Base-by-base conservation (phyloP, 306 rosid species). In the Ochetophila trinervis region DNA sequence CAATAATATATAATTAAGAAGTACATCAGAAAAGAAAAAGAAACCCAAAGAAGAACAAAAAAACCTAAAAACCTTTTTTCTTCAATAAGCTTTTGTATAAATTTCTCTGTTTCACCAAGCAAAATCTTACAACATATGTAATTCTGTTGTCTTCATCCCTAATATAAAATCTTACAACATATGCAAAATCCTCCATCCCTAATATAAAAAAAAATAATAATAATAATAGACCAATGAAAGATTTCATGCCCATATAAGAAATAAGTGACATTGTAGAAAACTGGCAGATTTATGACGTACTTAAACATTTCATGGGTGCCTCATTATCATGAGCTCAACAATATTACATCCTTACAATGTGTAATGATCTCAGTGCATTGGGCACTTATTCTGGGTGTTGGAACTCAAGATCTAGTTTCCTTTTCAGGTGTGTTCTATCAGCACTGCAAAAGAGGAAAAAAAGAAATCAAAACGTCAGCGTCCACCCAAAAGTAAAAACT, bases 391-490 rank as follows among this genome's bases (percentile, higher is more conserved):
- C 85, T 7, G 86, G 88, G 23, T 68, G 85, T 77, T 86, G 86
- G 82, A 93, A 93, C 70, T 93, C 99, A 44, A 93, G 87, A 79
- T 93, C 99, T 82, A 90, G 71, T 73, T 93, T 93, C 74, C 99
- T 84, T 76, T 93, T 93, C 42, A 90, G 80, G 78, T 90, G 97
- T 55, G 97, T 76, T 79, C 91, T 79, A 78, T 93, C 99, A 76
- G 95, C 94, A 72, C 99, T 93, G 87, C 79, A 77, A 36, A 72
- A 69, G 63, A 63, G 70, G 54, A 68, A 61, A 62, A 36, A 49
- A 75, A 68, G 62, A 34, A 68, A 73, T 56, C 51, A 65, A 64
- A 22, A 27, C n/a, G 65, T 23, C 58, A 54, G 35, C 17, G 14
- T 56, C 56, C 27, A 37, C 63, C 35, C 27, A 66, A 50, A 18